A percentile compares a stretch with the other conserved stretches of the same genome.
phyloP scores from a whole-genome alignment of 1,284 basidiomycete species.

The Tremellales sp. region DNA sequence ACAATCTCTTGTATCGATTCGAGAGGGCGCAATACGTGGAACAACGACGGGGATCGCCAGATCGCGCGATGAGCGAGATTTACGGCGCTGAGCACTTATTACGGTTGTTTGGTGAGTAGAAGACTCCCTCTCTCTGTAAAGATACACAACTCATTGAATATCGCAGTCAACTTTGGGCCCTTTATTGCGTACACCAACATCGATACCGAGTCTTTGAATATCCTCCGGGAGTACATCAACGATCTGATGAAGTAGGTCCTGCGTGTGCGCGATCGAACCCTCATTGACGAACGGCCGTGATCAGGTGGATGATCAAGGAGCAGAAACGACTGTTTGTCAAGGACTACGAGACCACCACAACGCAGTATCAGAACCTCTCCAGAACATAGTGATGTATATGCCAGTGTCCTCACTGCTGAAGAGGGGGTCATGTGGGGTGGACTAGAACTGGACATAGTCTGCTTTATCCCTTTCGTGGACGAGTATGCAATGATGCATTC shows the following conservation, averaged over 20 bases:
- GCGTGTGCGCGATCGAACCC: constrained; percentile 1
- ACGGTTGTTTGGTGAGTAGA: constrained; percentile 75
- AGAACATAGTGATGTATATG: constrained; percentile 37
- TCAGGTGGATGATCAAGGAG: constrained; percentile 51
- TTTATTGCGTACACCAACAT: constrained; percentile 90
- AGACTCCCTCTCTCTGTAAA: background rate
- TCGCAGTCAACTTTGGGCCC: constrained; percentile 55
- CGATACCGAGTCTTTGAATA: constrained; percentile 76
- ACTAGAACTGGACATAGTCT: too few relatives aligned
- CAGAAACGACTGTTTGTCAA: constrained; percentile 49
- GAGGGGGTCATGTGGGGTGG: too few relatives aligned
- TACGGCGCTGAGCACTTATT: constrained; percentile 95
- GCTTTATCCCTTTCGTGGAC: too few relatives aligned
- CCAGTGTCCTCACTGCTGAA: background rate
- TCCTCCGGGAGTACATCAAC: constrained; percentile 85
- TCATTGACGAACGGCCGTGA: background rate
- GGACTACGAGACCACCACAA: constrained; percentile 50
- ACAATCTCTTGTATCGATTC: constrained; percentile 88
- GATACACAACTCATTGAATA: background rate
- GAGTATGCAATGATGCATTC: too few relatives aligned
- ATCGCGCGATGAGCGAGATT: constrained; percentile 81
- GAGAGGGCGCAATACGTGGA: constrained; percentile 89
- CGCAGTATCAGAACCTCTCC: constrained; percentile 48
- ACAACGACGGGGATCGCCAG: constrained; percentile 65
- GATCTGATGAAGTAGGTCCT: constrained; percentile 75